These are phyloP conservation scores for Parmales sp. DNA, from an alignment of 108 stramenopile species.

Conservation along the genomic window DNA sequence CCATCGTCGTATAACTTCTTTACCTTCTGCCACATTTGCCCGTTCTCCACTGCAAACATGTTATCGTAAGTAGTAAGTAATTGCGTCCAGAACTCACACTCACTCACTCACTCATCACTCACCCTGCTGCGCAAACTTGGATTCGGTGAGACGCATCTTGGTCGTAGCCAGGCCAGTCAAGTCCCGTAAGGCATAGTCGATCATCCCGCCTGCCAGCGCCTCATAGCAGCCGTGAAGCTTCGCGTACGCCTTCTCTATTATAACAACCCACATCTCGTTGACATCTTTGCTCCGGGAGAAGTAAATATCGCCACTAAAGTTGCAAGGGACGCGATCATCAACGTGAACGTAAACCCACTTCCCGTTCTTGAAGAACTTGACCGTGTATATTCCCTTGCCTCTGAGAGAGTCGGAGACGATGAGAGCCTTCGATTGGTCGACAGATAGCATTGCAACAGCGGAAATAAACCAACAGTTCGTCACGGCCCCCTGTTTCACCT, in stretches of 20 bases:
- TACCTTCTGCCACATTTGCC: background rate
- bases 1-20: background rate
- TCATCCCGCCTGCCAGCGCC: conserved; percentile 13
- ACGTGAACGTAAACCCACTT: conserved; percentile 39
- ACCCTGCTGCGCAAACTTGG: background rate
- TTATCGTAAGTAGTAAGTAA: too few relatives aligned
- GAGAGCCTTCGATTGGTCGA: conserved; percentile 7
- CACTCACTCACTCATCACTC: too few relatives aligned
- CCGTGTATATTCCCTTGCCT: conserved; percentile 18
- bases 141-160: background rate
- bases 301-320: conserved; percentile 17
- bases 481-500: conserved; percentile 12
- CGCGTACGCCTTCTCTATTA: conserved; percentile 44
- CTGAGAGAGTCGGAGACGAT: conserved; percentile 24
- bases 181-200: conserved; percentile 28
- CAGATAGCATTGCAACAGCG: background rate
- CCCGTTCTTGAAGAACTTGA: conserved; percentile 32
- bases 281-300: conserved; percentile 19
- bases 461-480: conserved; percentile 12
- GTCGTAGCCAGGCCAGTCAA: conserved; percentile 12
- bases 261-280: conserved; percentile 31
- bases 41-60: too few relatives aligned
- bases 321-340: conserved; percentile 38
- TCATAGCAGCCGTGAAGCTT: conserved; percentile 49
- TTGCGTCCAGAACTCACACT: too few relatives aligned